These are phyloP conservation scores for Xylaria sp. DNA, from an alignment of 2,329 filamentous ascomycete genomes.

Conservation along the genomic window DNA sequence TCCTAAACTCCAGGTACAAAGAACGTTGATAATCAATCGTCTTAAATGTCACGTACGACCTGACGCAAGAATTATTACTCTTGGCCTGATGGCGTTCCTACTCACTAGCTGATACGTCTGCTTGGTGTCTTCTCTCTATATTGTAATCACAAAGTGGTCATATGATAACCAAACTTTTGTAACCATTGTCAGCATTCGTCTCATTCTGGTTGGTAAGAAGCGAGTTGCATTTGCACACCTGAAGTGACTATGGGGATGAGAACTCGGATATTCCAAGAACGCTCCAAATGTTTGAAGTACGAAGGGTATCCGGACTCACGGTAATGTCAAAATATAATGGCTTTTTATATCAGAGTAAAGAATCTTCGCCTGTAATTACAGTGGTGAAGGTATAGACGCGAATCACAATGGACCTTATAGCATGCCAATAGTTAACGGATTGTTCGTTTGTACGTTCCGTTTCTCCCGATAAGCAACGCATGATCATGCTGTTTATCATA, in stretches of 20 bases:
- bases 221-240: background rate
- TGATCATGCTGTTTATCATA: background rate
- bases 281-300: background rate
- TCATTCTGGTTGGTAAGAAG: background rate
- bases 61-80: too few relatives aligned
- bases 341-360: background rate
- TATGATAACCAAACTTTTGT: too few relatives aligned
- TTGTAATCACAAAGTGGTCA: too few relatives aligned
- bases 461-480: background rate
- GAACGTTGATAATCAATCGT: background rate
- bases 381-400: background rate
- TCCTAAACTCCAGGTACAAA: background rate
- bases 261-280: background rate
- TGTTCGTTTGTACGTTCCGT: background rate
- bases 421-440: background rate
- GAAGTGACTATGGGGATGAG: background rate
- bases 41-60: background rate
- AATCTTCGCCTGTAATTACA: background rate
- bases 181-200: too few relatives aligned
- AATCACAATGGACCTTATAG: background rate
- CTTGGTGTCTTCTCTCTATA: background rate
- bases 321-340: too few relatives aligned
- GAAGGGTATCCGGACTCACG: too few relatives aligned
- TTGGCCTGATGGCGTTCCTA: too few relatives aligned
- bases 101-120: background rate